These are phyloP conservation scores for Orbilia brochopaga DNA, from an alignment of 2,329 filamentous ascomycete genomes.

Conservation along the genomic window DNA sequence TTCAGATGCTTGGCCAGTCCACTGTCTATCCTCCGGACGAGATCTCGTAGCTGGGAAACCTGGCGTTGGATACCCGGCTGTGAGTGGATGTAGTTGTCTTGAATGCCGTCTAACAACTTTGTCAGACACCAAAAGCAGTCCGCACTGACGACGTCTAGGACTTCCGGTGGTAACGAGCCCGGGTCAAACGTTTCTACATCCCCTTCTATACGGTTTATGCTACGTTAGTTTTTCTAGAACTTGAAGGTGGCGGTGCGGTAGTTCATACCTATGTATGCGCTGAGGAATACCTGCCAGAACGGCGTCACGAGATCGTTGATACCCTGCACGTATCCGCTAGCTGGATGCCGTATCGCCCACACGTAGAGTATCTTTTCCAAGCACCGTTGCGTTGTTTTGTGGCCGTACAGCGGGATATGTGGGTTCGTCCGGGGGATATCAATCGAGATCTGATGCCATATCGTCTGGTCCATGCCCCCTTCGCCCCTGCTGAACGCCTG, in stretches of 20 bases:
- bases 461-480: constrained; percentile 87
- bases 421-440: constrained; percentile 96
- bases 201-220: constrained; percentile 49
- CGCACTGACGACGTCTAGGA: constrained; percentile 94
- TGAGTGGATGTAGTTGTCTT: constrained; percentile 98
- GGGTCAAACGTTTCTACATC: constrained; percentile 72
- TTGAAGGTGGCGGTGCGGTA: background rate
- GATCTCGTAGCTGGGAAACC: constrained; percentile 83
- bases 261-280: constrained; percentile 68
- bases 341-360: constrained; percentile 96
- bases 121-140: constrained; percentile 99
- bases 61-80: constrained; percentile 96
- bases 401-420: constrained; percentile 91
- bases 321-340: constrained; percentile 96
- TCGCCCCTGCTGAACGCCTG: constrained; percentile 72
- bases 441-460: constrained; percentile 99
- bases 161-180: constrained; percentile 84
- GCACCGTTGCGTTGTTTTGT: constrained; percentile 92
- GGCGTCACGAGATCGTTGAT: constrained; percentile 98
- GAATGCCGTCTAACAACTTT: constrained; percentile 96
- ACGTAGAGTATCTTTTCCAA: constrained; percentile 94
- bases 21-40: constrained; percentile 77
- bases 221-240: constrained; percentile 8
- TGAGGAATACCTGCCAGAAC: constrained; percentile 97
- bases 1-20: constrained; percentile 83